Base-by-base conservation (phyloP, 495 filamentous ascomycete species). In the Lophium mytilinum region DNA sequence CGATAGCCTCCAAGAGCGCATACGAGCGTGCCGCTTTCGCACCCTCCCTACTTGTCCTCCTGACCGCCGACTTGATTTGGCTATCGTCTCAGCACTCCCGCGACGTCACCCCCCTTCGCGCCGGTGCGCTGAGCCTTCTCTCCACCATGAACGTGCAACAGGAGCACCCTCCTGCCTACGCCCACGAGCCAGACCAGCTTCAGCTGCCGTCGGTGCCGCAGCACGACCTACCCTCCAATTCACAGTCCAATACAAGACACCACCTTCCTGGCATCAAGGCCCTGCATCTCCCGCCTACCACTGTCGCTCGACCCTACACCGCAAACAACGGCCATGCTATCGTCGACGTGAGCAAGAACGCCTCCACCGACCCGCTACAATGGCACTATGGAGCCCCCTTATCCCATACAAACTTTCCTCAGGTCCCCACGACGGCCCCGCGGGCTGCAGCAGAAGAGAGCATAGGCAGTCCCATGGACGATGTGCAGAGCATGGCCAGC, bases 201-300 rank as follows among this genome's bases (percentile, higher is more conserved):
- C 36, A 49, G 8, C 56, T 64, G 42, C 66, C 64, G n/a, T 64
- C 55, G 9, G 68, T 64, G 37, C 64, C 63, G 15, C 61, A 43
- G 10, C 58, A 58, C 18, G 40, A 62, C 11, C n/a, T 55, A 14
- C 19, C 42, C 15, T 48, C 45, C 21, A 30, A 6, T 30, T 12
- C 33, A 12, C 12, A 18, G 45, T 24, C 15, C 8, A 11, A 12
- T 37, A 47, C 42, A 21, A 30, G 42, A 40, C 9, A 37, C 37
- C 36, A 46, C 64, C 40, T 68, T 21, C 66, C 64, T 10, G 46
- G 63, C 37, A 52, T 65, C 17, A 53, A 57, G 43, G 61, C 67
- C 1, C 52, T 69, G 17, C 45, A 34, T 14, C 40, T 57, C 9
- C 46, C 58, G 6, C 6, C 5, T 8, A 33, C 15, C 17, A 9